Evolutionary conservation across 495 filamentous ascomycete species (phyloP).

Genomic region (Neurospora intermedia): DNA sequence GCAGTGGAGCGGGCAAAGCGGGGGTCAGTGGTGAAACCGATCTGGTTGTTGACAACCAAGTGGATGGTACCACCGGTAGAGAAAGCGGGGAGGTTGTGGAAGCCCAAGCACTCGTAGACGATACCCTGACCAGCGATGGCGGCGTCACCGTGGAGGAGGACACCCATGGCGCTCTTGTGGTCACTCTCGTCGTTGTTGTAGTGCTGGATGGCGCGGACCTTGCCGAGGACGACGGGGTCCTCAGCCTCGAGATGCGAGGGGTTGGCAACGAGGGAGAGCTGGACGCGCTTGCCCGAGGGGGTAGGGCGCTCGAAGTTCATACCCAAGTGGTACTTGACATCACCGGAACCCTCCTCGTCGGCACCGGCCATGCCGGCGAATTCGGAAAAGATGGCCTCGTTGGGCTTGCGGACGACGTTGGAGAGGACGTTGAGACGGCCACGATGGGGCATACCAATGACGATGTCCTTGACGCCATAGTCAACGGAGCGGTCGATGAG

Average conservation of each 20-base stretch:
- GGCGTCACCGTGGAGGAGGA: conserved; percentile 92
- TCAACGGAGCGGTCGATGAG: conserved; percentile 96
- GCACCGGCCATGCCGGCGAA: conserved; percentile 84
- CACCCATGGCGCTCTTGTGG: conserved; percentile 84
- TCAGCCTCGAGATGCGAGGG: conserved; percentile 98
- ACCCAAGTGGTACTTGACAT: conserved; percentile 98
- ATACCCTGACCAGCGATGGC: conserved; percentile 94
- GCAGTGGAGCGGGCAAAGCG: conserved; percentile 93
- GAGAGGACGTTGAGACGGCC: conserved; percentile 95
- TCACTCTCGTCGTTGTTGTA: conserved; percentile 93
- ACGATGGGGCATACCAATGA: conserved; percentile 99
- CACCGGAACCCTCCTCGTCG: conserved; percentile 90
- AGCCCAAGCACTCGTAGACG: conserved; percentile 97
- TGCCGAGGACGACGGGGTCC: conserved; percentile 93
- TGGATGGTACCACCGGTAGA: conserved; percentile 97
- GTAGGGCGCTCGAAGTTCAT: conserved; percentile 99
- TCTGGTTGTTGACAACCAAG: conserved; percentile 98
- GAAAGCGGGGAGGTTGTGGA: conserved; percentile 89
- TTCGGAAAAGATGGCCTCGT: conserved; percentile 98
- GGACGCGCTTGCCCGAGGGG: conserved; percentile 94
- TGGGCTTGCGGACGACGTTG: conserved; percentile 97
- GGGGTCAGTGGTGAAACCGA: conserved; percentile 99
- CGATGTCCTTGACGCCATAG: conserved; percentile 95
- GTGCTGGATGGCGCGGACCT: conserved; percentile 95
- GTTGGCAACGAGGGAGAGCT: conserved; percentile 95